Evolutionary conservation across 2,329 filamentous ascomycete species (phyloP).

Genomic region (Cladophialophora carrionii): DNA sequence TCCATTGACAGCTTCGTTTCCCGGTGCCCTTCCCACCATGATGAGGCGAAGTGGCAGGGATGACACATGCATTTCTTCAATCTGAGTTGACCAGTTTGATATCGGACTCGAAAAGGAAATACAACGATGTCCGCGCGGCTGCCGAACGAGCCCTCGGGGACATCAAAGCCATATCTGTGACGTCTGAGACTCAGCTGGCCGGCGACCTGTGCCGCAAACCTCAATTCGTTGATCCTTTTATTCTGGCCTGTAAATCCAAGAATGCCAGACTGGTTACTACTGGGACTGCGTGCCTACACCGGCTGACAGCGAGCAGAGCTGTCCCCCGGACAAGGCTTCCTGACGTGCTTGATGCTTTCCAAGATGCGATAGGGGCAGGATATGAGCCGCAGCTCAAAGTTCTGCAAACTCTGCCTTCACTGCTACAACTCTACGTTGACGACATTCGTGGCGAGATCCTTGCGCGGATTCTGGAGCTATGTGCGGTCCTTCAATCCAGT

Average conservation of each 20-base stretch:
- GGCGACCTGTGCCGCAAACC: slow-evolving; percentile 78
- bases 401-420: slow-evolving; percentile 82
- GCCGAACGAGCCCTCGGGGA: slow-evolving; percentile 93
- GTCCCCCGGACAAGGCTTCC: slow-evolving; percentile 77
- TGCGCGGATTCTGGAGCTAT: slow-evolving; percentile 82
- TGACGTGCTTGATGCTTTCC: slow-evolving; percentile 85
- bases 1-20: neutral
- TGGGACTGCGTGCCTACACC: slow-evolving; percentile 84
- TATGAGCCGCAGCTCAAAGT: slow-evolving; percentile 96
- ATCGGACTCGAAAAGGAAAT: slow-evolving; percentile 93
- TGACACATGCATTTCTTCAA: slow-evolving; percentile 64
- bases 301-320: slow-evolving; percentile 79
- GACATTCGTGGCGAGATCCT: slow-evolving; percentile 81
- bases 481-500: slow-evolving; percentile 84
- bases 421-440: slow-evolving; percentile 85
- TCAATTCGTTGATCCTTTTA: slow-evolving; percentile 88
- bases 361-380: slow-evolving; percentile 73
- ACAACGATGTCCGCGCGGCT: slow-evolving; percentile 83
- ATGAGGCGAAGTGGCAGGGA: slow-evolving; percentile 31
- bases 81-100: slow-evolving; percentile 88
- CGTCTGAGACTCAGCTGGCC: slow-evolving; percentile 75
- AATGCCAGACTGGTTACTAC: slow-evolving; percentile 89
- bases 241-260: slow-evolving; percentile 87
- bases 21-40: slow-evolving; percentile 14
- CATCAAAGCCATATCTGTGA: slow-evolving; percentile 73